phyloP scores from a whole-genome alignment of 2,329 filamentous ascomycete genomes.

The Diaporthe caulivora region DNA sequence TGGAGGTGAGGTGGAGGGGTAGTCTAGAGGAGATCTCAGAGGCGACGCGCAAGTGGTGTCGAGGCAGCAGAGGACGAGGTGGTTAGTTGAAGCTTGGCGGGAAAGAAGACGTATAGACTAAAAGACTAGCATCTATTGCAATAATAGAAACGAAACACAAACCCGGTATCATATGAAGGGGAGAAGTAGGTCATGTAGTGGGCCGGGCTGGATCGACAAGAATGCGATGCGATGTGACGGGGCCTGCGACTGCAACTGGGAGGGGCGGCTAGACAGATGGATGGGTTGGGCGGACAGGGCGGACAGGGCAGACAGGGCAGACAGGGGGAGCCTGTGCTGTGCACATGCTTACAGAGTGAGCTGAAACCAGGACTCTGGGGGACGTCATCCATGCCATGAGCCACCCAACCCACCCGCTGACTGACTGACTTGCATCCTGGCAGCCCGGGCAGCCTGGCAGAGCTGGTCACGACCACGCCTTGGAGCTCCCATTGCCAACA shows the following conservation, averaged over 20 bases:
- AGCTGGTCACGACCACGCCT: neutral
- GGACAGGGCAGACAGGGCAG: neutral
- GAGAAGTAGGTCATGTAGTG: neutral
- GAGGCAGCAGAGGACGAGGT: slow-evolving; percentile 17
- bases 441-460: neutral
- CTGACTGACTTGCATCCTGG: no score
- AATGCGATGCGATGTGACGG: slow-evolving; percentile 9
- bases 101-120: slow-evolving; percentile 5
- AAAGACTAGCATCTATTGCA: slow-evolving; percentile 36
- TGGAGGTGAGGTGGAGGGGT: neutral
- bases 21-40: neutral
- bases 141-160: slow-evolving; percentile 21
- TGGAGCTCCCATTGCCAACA: slow-evolving; percentile 21
- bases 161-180: slow-evolving; percentile 28
- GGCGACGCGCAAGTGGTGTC: slow-evolving; percentile 43
- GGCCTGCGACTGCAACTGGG: slow-evolving; percentile 1
- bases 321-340: neutral
- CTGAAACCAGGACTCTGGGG: slow-evolving; percentile 20
- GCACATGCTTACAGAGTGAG: slow-evolving; percentile 9
- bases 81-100: slow-evolving; percentile 22
- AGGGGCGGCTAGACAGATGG: no score
- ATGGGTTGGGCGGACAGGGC: neutral
- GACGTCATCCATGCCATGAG: slow-evolving; percentile 23
- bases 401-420: slow-evolving; percentile 22
- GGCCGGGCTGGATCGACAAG: slow-evolving; percentile 7